Conservation (phyloP, 768 basidiomycete genomes). For the Cystofilobasidium ferigula region DNA sequence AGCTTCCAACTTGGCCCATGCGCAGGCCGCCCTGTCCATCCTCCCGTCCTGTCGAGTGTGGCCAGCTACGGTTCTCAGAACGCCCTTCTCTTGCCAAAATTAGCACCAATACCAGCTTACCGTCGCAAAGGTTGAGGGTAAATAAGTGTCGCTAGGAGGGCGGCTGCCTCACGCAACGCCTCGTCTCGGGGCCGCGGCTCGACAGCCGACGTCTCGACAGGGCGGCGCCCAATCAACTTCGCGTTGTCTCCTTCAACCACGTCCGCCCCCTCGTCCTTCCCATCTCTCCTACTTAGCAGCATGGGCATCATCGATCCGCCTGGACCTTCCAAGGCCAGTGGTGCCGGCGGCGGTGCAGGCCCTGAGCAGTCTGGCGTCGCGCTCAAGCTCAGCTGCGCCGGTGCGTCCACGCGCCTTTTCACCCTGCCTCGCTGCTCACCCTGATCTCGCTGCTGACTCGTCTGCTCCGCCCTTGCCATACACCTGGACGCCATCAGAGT, state of each 20-base stretch:
- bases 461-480: neutral
- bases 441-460: neutral
- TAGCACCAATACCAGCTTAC: no score
- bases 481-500: neutral
- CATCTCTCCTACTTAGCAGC: neutral
- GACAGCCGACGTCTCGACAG: no score
- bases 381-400: neutral
- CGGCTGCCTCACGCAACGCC: no score
- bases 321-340: neutral
- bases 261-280: neutral
- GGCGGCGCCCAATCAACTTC: neutral
- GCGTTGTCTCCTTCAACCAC: neutral
- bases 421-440: neutral
- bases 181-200: no score
- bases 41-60: no score
- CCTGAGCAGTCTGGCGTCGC: neutral
- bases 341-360: neutral
- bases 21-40: no score
- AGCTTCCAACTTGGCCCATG: no score
- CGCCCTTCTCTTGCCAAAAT: no score
- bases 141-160: no score
- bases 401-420: neutral
- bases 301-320: neutral
- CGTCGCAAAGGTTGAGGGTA: no score
- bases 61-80: no score